phyloP scores from a whole-genome alignment of 1,284 basidiomycete genomes.

The Crocinoboletus sp. region DNA sequence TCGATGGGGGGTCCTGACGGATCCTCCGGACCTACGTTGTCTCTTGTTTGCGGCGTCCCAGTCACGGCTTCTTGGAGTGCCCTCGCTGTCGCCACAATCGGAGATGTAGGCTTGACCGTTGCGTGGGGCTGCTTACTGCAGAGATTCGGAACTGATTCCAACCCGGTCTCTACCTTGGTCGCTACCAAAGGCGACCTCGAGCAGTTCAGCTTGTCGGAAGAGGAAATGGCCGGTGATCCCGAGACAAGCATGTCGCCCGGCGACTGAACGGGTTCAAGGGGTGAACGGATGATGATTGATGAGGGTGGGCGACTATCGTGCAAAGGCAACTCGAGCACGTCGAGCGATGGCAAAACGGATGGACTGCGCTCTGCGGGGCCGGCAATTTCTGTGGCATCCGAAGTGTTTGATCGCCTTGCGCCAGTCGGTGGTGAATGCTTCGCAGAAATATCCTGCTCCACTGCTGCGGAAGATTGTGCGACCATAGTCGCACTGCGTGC shows the following conservation, averaged over 20 bases:
- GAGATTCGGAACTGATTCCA: neutral
- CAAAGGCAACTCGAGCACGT: conserved; percentile 11
- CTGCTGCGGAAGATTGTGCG: conserved; percentile 1
- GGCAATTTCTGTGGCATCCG: conserved; percentile 4
- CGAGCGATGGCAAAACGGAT: conserved; percentile 9
- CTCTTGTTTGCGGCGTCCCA: conserved; percentile 2
- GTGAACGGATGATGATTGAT: conserved; percentile 20
- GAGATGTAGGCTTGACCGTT: conserved; percentile 3
- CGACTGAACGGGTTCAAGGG: conserved; percentile 8
- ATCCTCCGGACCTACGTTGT: neutral
- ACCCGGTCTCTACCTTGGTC: conserved; percentile 1
- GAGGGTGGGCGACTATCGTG: conserved; percentile 19
- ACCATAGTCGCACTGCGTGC: conserved; percentile 14
- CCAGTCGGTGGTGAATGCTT: conserved; percentile 1
- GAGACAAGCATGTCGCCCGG: neutral
- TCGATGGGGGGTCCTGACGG: no score
- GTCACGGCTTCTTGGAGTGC: neutral
- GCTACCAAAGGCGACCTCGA: conserved; percentile 17
- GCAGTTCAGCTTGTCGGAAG: conserved; percentile 7
- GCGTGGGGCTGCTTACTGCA: conserved; percentile 1
- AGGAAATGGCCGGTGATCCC: neutral
- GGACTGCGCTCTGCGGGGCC: conserved; percentile 1
- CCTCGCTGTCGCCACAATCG: neutral
- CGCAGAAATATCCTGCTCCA: conserved; percentile 3
- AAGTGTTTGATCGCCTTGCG: neutral